These are phyloP conservation scores for Leishmania turanica DNA, from an alignment of 208 protist species.

Conservation along the genomic window DNA sequence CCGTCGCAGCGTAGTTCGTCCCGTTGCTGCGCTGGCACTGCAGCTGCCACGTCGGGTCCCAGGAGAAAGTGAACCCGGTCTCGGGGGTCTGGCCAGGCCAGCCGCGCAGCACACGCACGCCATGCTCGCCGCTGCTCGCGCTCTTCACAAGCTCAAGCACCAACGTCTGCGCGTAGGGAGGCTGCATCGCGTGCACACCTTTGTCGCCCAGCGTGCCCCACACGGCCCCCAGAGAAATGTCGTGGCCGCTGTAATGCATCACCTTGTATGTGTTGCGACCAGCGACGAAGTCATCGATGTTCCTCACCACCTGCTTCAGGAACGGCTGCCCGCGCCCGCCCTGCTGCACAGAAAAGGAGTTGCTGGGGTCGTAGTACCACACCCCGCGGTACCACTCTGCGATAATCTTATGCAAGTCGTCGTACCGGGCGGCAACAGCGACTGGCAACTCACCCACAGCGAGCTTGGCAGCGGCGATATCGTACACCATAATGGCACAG, in stretches of 20 bases:
- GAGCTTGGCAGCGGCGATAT: conserved; percentile 42
- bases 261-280: conserved; percentile 43
- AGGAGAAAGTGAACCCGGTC: conserved; percentile 31
- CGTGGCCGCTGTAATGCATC: conserved; percentile 57
- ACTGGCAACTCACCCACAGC: conserved; percentile 13
- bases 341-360: conserved; percentile 31
- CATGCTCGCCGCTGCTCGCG: conserved; percentile 18
- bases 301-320: conserved; percentile 41
- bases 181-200: conserved; percentile 27
- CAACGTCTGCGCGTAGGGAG: conserved; percentile 44
- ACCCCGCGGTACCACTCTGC: conserved; percentile 6
- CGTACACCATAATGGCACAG: conserved; percentile 37
- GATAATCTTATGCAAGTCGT: conserved; percentile 31
- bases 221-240: conserved; percentile 33
- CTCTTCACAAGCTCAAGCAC: conserved; percentile 52
- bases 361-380: conserved; percentile 32
- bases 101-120: conserved; percentile 55
- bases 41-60: conserved; percentile 36
- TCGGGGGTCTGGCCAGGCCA: conserved; percentile 46
- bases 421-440: conserved; percentile 21
- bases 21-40: conserved; percentile 39
- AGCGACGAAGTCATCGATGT: conserved; percentile 29
- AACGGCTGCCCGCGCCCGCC: conserved; percentile 48
- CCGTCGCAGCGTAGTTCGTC: conserved; percentile 34
- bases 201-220: conserved; percentile 41